Base-by-base conservation (phyloP, 371 early-diverging fungal species). In the Rhizopus stolonifer region DNA sequence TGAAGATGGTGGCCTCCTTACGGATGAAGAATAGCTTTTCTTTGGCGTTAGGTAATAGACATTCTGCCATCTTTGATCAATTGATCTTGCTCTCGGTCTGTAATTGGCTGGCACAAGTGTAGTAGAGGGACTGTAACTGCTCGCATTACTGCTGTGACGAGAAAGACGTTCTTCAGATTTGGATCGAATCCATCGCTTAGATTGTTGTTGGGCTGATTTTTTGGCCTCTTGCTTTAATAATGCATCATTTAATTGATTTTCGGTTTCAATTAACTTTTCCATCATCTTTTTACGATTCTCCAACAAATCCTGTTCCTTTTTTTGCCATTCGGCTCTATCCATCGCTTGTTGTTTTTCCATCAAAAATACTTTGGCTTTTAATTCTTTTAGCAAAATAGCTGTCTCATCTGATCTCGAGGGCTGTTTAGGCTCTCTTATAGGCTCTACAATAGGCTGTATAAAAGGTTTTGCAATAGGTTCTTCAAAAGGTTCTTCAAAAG, bases 301-400 rank as follows among this genome's bases (percentile, higher is more conserved):
- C 14, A 54, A 13, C 17, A 53, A 23, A 5, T 46, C 54, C 13
- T 46, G 40, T 11, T 60, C 61, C 21, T 55, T 50, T 33, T 32
- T 45, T n/a, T 26, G 15, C 50, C 50, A 55, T 13, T 60, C 51
- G 18, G 55, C 56, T 29, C 56, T 18, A 15, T 60, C 61, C 7
- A 33, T 40, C 3, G 49, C 49, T 2, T 50, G 50, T 13, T 60
- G 55, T 21, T 60, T 43, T 45, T 46, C 46, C 46, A 55, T 60
- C 3, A 29, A 11, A 2, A 54, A 40, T 1, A 49, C 42, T 10
- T 60, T 45, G 17, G 19, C 31, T 29, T 49, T 60, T 1, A 60
- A 23, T 10, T 49, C 54, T 9, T 25, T 10, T 1, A 55, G 46
- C 2, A 60, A 29, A 3, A 19, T 13, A 0, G 31, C 15, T 33